Percentiles rank a stretch among this genome's conserved stretches.
phyloP scores from a whole-genome alignment of 2,329 filamentous ascomycete genomes.

The Trichothecium roseum region DNA sequence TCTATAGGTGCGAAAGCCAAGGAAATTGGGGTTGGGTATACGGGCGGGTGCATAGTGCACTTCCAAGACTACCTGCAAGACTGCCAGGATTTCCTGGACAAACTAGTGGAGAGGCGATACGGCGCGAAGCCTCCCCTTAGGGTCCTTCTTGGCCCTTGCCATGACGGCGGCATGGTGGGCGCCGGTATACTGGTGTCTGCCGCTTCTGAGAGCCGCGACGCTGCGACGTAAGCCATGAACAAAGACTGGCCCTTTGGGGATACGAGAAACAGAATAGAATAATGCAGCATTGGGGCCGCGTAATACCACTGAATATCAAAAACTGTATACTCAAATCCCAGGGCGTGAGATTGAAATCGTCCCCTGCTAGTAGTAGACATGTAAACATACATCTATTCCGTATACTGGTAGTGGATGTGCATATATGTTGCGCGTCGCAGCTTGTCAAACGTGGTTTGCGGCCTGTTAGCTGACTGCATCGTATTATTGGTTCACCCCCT shows the following conservation, averaged over 20 bases:
- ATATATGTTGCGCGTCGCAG: no score
- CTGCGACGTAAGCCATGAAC: constrained; percentile 16
- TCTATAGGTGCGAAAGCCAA: constrained; percentile 6
- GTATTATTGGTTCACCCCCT: no score
- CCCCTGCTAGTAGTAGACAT: no score
- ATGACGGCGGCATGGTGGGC: constrained; percentile 51
- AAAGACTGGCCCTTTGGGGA: no score
- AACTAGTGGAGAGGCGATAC: constrained; percentile 26
- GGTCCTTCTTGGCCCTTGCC: constrained; percentile 43
- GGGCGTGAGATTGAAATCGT: no score
- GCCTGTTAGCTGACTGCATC: no score
- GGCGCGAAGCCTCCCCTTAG: constrained; percentile 21
- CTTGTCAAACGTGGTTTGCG: no score
- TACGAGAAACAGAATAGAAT: neutral
- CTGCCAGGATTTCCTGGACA: constrained; percentile 59
- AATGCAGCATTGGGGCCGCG: neutral
- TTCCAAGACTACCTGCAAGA: constrained; percentile 64
- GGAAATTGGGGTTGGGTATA: constrained; percentile 68
- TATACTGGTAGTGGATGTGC: no score
- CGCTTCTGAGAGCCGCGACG: constrained; percentile 22
- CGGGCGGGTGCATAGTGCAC: constrained; percentile 69
- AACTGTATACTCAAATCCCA: no score
- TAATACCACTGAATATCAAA: no score
- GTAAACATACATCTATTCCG: no score
- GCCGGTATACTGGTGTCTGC: constrained; percentile 49